phyloP scores from a whole-genome alignment of 495 filamentous ascomycete species.

The Aspergillus avenaceus region DNA sequence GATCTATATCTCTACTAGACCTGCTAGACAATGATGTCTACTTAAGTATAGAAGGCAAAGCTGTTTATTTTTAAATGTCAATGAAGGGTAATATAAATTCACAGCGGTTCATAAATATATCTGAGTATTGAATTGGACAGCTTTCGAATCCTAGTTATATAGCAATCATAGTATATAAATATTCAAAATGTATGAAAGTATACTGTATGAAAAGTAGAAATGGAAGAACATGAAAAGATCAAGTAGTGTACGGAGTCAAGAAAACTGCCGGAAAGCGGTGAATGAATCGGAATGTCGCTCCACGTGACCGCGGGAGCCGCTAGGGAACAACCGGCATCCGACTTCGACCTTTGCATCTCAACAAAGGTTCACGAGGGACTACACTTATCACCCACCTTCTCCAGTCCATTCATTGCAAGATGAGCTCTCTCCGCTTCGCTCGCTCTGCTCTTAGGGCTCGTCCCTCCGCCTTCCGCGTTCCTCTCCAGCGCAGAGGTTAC shows the following conservation, averaged over 20 bases:
- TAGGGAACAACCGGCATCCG: conserved; percentile 47
- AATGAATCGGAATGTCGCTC: conserved; percentile 6
- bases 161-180: too few species aligned
- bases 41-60: too few species aligned
- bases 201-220: too few species aligned
- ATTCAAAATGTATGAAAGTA: too few species aligned
- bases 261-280: too few species aligned
- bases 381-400: conserved; percentile 33
- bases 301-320: conserved; percentile 31
- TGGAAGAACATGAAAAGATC: too few species aligned
- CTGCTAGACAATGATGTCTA: too few species aligned
- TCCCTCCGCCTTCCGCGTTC: conserved; percentile 62
- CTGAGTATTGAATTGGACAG: too few species aligned
- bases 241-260: too few species aligned
- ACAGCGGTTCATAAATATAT: too few species aligned
- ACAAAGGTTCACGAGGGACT: conserved; percentile 37
- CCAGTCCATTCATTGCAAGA: conserved; percentile 45
- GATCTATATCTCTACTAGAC: too few species aligned
- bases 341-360: conserved; percentile 46
- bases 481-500: conserved; percentile 81
- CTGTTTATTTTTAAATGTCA: background rate
- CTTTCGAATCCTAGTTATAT: too few species aligned
- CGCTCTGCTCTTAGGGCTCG: conserved; percentile 78
- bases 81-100: background rate
- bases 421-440: conserved; percentile 90